Percentiles rank a stretch among this genome's conserved stretches.
Evolutionary conservation across 2,329 filamentous ascomycete genomes (phyloP).

Genomic region (Phialophora tarda): DNA sequence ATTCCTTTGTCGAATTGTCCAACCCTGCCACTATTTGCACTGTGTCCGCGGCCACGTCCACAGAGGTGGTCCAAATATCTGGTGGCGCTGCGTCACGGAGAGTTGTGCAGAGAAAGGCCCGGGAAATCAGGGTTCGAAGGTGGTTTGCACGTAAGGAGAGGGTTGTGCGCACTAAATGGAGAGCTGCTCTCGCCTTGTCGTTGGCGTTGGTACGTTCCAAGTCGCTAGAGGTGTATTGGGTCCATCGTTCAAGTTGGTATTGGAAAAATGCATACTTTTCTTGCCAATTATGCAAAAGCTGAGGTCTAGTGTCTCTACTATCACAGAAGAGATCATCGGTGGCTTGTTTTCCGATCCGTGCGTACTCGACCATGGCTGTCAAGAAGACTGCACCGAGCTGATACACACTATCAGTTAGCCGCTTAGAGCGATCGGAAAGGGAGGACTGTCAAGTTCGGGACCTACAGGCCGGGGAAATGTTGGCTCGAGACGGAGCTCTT

Average conservation of each 20-base stretch:
- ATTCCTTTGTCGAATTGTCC: conserved; percentile 11
- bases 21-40: conserved; percentile 8
- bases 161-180: conserved; percentile 13
- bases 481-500: conserved; percentile 14
- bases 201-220: conserved; percentile 9
- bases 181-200: conserved; percentile 7
- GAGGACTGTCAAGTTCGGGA: conserved; percentile 4
- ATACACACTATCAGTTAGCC: conserved; percentile 12
- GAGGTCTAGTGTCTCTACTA: conserved; percentile 8
- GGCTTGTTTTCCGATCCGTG: conserved; percentile 15
- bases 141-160: conserved; percentile 16
- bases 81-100: conserved; percentile 10
- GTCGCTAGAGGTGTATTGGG: conserved; percentile 12
- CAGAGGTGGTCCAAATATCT: conserved; percentile 14
- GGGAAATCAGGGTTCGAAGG: conserved; percentile 14
- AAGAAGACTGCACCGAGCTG: conserved; percentile 14
- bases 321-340: conserved; percentile 16
- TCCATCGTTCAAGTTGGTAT: conserved; percentile 15
- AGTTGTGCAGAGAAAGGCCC: conserved; percentile 13
- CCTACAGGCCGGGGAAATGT: conserved; percentile 15
- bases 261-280: conserved; percentile 15
- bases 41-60: conserved; percentile 13
- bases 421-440: conserved; percentile 2
- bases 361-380: conserved; percentile 13
- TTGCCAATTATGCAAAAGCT: conserved; percentile 8